Percentiles rank a stretch among this genome's conserved stretches.
Evolutionary conservation across 768 basidiomycete genomes (phyloP).

Genomic region (Pisolithus sp.): DNA sequence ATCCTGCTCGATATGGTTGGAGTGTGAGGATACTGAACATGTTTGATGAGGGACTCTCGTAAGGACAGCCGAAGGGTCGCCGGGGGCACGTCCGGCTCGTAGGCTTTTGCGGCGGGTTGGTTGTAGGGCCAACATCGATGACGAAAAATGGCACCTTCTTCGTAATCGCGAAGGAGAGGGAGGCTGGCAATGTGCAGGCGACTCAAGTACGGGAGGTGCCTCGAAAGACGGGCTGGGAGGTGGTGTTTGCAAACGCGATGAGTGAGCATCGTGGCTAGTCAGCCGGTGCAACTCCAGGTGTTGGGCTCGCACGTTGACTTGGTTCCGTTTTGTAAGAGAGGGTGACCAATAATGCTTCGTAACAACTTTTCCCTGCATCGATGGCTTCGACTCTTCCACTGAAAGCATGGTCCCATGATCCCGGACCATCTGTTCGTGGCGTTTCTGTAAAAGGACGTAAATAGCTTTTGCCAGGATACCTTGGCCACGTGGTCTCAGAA

Average conservation of each 20-base stretch:
- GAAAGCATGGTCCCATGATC: conserved; percentile 45
- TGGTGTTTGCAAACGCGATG: conserved; percentile 24
- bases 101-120: conserved; percentile 28
- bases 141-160: conserved; percentile 24
- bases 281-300: conserved; percentile 13
- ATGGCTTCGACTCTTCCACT: conserved; percentile 16
- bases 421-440: conserved; percentile 59
- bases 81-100: conserved; percentile 18
- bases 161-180: conserved; percentile 42
- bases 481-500: conserved; percentile 61
- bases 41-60: conserved; percentile 17
- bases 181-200: conserved; percentile 34
- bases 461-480: conserved; percentile 82
- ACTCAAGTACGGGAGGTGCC: conserved; percentile 11
- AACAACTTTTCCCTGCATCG: conserved; percentile 24
- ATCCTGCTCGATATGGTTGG: conserved; percentile 20
- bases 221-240: conserved; percentile 17
- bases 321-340: conserved; percentile 25
- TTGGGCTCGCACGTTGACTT: conserved; percentile 8
- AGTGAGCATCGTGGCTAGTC: conserved; percentile 21
- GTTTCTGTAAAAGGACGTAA: conserved; percentile 75
- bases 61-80: conserved; percentile 11
- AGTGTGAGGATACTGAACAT: conserved; percentile 22
- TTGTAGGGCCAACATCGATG: conserved; percentile 19
- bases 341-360: conserved; percentile 40